These are phyloP conservation scores for Daedaleopsis sinensis DNA, from an alignment of 768 basidiomycete genomes.

Conservation along the genomic window DNA sequence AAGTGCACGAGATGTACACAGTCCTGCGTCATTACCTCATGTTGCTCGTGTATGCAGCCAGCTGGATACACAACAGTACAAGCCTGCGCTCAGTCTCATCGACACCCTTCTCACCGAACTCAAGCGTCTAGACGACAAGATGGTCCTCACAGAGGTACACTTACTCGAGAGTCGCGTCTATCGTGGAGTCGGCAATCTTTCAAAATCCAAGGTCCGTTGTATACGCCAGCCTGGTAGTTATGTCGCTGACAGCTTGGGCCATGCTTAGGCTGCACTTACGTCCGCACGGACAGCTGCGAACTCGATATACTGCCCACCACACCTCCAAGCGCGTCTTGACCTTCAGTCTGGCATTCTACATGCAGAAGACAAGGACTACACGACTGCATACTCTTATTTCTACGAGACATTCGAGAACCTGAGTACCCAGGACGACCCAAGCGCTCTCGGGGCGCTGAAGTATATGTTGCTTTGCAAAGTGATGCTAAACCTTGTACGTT, in stretches of 20 bases:
- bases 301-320: constrained; percentile 89
- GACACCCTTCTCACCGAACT: constrained; percentile 90
- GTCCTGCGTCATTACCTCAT: neutral
- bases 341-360: constrained; percentile 82
- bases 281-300: constrained; percentile 93
- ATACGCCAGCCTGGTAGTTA: neutral
- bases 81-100: constrained; percentile 78
- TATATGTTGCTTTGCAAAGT: constrained; percentile 99
- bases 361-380: constrained; percentile 98
- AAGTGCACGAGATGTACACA: constrained; percentile 20
- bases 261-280: constrained; percentile 76
- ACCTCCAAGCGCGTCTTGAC: constrained; percentile 63
- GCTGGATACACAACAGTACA: constrained; percentile 76
- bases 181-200: constrained; percentile 84
- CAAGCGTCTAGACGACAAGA: constrained; percentile 93
- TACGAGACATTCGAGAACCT: constrained; percentile 95
- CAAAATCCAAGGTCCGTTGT: constrained; percentile 79
- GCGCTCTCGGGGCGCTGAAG: constrained; percentile 84
- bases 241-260: neutral
- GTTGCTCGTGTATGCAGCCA: constrained; percentile 46
- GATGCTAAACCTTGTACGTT: constrained; percentile 89
- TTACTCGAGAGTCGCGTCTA: constrained; percentile 92
- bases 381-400: constrained; percentile 96
- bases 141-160: constrained; percentile 96
- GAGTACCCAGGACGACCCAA: constrained; percentile 64